Conservation (phyloP, 1,139 yeast genomes). For the Kluyveromyces sp. region DNA sequence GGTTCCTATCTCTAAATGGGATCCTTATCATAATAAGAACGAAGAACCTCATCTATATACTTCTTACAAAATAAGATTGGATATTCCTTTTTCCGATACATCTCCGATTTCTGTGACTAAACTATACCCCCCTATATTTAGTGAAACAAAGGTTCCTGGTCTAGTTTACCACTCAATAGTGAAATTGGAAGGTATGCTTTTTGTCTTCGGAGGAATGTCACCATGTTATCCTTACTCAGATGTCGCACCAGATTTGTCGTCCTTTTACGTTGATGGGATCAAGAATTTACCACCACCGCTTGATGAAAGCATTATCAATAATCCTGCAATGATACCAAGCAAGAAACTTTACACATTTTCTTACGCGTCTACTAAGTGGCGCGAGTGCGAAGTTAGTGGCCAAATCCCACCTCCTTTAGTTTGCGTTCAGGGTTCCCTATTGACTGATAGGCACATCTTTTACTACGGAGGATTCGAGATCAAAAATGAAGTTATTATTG, state of each 20-base stretch:
- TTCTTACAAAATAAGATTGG: conserved; percentile 5
- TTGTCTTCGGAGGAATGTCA: conserved; percentile 37
- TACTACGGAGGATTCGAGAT: conserved; percentile 43
- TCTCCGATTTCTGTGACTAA: conserved; percentile 4
- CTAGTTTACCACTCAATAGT: conserved; percentile 36
- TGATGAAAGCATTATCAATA: conserved; percentile 31
- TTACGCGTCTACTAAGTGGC: conserved; percentile 32
- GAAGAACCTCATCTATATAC: conserved; percentile 1
- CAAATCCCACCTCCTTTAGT: conserved; percentile 37
- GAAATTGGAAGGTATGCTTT: conserved; percentile 31
- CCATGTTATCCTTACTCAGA: conserved; percentile 30
- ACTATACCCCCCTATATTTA: conserved; percentile 31
- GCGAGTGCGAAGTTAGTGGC: conserved; percentile 26
- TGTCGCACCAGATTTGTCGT: conserved; percentile 30
- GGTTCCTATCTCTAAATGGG: conserved; percentile 8
- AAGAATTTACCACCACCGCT: conserved; percentile 40
- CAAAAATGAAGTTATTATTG: conserved; percentile 26
- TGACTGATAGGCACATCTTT: conserved; percentile 36
- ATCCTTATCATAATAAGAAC: not conserved
- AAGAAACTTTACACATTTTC: conserved; percentile 31
- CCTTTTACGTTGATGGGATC: conserved; percentile 32
- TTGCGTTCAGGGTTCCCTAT: conserved; percentile 32
- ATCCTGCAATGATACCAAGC: conserved; percentile 35
- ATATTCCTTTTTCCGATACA: conserved; percentile 1
- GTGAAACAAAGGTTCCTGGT: conserved; percentile 33